Base-by-base conservation (phyloP, 805 yeast genomes). In the Yarrowia alimentaria region DNA sequence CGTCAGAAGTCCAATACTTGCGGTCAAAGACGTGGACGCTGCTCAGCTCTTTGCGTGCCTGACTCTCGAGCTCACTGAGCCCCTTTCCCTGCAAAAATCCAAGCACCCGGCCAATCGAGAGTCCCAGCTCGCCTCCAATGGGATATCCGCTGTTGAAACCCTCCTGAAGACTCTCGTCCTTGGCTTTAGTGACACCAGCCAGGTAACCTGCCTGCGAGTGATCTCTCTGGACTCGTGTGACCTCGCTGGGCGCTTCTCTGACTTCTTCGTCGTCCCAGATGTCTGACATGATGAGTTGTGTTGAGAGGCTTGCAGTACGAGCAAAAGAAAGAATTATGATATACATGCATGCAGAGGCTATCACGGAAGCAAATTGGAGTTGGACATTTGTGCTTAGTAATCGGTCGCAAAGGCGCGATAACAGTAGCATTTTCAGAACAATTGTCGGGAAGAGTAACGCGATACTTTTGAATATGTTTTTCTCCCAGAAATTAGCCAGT, bases 141-240 rank as follows among this genome's bases (percentile, higher is more conserved):
- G 86, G 87, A 57, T 80, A 90, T 0, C 91, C 91, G 2, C 69
- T 73, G 62, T 90, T 94, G 61, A 91, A 90, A 0, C 96, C 96
- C 10, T 68, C 61, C 61, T 90, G 97, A 18, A 88, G 67, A 31
- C 82, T 77, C 6, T 66, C 65, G 57, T 85, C 94, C 58, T 86
- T 82, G 4, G 87, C 78, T 12, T 64, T 66, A 1, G 86, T 71
- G 5, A 90, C 61, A 0, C 97, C 98, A 54, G 84, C 95, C 4
- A 87, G 65, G 58, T 86, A 90, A 0, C 97, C 98, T 55, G 83
- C 83, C 56, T 85, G 85, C 7, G 72, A 72, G 61, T 90, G 96
- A 8, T 72, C 74, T 22, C 90, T 68, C 19, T 58, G 57, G 1
- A 70, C 57, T 10, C 50, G 50, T 3, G 50, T 43, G 28, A 43